Conservation (phyloP, 2,329 filamentous ascomycete genomes). For the Cladosporium colombiae region DNA sequence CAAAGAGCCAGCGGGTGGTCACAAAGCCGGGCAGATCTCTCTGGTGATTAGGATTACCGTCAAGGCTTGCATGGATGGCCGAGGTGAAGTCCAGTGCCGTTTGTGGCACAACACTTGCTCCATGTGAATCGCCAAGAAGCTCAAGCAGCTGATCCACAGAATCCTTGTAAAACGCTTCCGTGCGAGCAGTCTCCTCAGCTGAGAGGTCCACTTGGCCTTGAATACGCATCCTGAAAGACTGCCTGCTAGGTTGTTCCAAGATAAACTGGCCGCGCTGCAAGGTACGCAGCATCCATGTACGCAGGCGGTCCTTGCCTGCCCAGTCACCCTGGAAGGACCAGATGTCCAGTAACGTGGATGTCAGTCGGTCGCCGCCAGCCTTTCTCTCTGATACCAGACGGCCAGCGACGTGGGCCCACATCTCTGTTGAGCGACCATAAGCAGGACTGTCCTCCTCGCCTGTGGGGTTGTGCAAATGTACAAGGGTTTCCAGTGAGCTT, state of each 20-base stretch:
- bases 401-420: conserved; percentile 87
- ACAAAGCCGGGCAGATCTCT: conserved; percentile 75
- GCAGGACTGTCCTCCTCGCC: conserved; percentile 7
- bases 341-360: conserved; percentile 81
- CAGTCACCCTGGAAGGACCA: conserved; percentile 87
- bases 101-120: conserved; percentile 80
- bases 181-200: conserved; percentile 76
- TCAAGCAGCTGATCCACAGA: conserved; percentile 81
- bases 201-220: conserved; percentile 69
- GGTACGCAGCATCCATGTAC: conserved; percentile 92
- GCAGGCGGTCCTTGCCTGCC: conserved; percentile 85
- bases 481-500: conserved; percentile 33
- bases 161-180: conserved; percentile 84
- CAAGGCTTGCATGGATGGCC: conserved; percentile 71
- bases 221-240: conserved; percentile 65
- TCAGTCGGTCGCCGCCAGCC: conserved; percentile 74
- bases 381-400: conserved; percentile 77
- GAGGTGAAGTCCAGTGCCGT: conserved; percentile 82
- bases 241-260: conserved; percentile 80
- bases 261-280: conserved; percentile 91
- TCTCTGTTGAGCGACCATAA: conserved; percentile 74
- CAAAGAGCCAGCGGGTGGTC: conserved; percentile 89
- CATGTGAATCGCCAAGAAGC: conserved; percentile 75
- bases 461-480: conserved; percentile 22
- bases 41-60: conserved; percentile 67